Base-by-base conservation (phyloP, 192 early-diverging fungal genomes). In the Radiomyces spectabilis region DNA sequence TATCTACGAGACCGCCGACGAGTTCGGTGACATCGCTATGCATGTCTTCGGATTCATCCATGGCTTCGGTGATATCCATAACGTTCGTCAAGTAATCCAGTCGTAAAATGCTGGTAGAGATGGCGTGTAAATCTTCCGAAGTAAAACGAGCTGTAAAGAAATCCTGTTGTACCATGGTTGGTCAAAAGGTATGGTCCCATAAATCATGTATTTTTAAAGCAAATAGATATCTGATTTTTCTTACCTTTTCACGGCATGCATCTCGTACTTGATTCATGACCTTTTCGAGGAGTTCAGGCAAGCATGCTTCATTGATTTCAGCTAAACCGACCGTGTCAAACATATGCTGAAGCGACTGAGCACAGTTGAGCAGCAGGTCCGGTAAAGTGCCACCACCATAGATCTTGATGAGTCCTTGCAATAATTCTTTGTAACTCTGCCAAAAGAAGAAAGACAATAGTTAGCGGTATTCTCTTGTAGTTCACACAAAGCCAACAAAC, bases 371-470 rank as follows among this genome's bases (percentile, higher is more conserved):
- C 8, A 77, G 59, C 3, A 80, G 64, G 4, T 63, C 51, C 8
- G 66, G 43, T 9, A 63, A 40, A 1, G 59, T 75, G 10, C 72
- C 61, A 27, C 68, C 66, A 31, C 68, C 53, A 47, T 68, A 80
- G 15, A 75, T 52, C 37, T 69, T 68, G 45, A 66, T 58, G 8
- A 77, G 54, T 27, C 69, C 63, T 13, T 77, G 67, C 5, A 80
- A 52, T 24, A 80, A 38, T 18, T 62, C 62, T 33, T 77, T 70
- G 33, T 66, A 80, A 22, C 73, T 65, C 63, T 78, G 55, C 31
- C n/a, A 30, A 38, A 18, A 18, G 22, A 24, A 24, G 8, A 31
- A 19, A 2, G 16, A 7, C 2, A 29, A 57, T 22, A 35, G 24
- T 43, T 43, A 24, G 10, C 18, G 18, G 18, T 43, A 21, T 43